Conservation (phyloP, 179 eudicot genomes). For the Actinidia arguta region DNA sequence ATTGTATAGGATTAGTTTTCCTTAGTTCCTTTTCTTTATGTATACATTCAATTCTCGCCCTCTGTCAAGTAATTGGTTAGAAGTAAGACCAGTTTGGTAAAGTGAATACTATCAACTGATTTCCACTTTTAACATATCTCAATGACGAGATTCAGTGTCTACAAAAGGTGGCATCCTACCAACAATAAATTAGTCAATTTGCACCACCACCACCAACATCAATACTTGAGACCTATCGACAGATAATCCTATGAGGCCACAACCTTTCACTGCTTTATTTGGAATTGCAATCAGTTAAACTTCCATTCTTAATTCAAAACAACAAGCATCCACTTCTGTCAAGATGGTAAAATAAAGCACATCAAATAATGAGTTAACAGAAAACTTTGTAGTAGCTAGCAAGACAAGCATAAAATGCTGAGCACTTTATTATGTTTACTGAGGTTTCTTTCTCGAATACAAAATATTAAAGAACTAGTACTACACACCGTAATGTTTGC, state of each 20-base stretch:
- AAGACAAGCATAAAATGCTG: neutral
- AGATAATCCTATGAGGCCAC: neutral
- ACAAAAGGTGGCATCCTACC: neutral
- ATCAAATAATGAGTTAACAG: neutral
- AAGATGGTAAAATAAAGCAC: neutral
- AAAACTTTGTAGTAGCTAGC: neutral
- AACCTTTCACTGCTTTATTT: neutral
- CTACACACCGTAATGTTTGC: conserved; percentile 78
- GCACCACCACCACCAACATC: neutral
- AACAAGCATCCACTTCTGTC: neutral
- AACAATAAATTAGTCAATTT: too few species aligned
- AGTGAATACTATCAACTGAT: neutral
- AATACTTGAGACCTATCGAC: neutral
- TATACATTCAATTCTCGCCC: too few species aligned
- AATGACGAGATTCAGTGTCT: neutral
- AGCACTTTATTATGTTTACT: neutral
- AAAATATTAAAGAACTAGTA: neutral
- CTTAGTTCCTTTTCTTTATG: neutral
- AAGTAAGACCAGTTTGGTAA: neutral
- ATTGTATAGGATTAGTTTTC: neutral
- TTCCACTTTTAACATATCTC: neutral
- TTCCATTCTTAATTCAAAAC: neutral
- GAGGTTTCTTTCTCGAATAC: neutral
- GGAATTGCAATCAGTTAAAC: neutral
- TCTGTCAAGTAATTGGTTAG: neutral